Evolutionary conservation across 2,329 filamentous ascomycete species (phyloP).

Genomic region (Nemania sp.): DNA sequence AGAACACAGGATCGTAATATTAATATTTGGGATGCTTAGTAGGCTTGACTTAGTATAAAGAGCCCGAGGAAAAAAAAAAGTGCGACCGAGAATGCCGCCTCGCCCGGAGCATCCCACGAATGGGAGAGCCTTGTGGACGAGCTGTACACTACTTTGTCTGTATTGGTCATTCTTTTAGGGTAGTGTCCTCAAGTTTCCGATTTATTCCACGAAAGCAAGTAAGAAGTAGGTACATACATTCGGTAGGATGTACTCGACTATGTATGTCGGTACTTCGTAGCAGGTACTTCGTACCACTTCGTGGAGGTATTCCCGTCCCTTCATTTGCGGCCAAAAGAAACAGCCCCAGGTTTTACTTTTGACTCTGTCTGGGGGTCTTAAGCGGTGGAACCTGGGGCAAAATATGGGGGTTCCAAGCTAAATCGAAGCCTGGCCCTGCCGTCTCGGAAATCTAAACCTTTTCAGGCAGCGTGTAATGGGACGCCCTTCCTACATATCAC

Average conservation of each 20-base stretch:
- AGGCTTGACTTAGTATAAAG: not conserved
- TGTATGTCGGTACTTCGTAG: too few relatives aligned
- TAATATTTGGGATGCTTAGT: slow-evolving; percentile 8
- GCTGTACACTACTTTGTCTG: not conserved
- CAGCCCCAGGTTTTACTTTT: slow-evolving; percentile 21
- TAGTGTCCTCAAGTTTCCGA: not conserved
- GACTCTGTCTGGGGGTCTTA: slow-evolving; percentile 12
- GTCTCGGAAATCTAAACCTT: not conserved
- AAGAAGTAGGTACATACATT: not conserved
- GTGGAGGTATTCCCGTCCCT: not conserved
- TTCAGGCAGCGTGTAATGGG: not conserved
- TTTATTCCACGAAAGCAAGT: too few relatives aligned
- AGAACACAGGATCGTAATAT: not conserved
- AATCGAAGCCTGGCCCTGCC: not conserved
- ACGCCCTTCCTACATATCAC: not conserved
- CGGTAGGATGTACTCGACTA: too few relatives aligned
- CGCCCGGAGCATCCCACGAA: slow-evolving; percentile 15
- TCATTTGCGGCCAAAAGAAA: slow-evolving; percentile 16
- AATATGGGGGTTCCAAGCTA: slow-evolving; percentile 17
- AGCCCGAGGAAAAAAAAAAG: not conserved
- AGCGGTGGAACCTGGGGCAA: slow-evolving; percentile 10
- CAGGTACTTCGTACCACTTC: slow-evolving; percentile 6
- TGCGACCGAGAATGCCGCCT: slow-evolving; percentile 18
- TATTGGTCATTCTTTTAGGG: slow-evolving; percentile 1
- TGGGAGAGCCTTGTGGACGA: not conserved